Evolutionary conservation across 768 basidiomycete genomes (phyloP), one percentile per base, ranked within the genome.

Genomic region (Serendipita indica): DNA sequence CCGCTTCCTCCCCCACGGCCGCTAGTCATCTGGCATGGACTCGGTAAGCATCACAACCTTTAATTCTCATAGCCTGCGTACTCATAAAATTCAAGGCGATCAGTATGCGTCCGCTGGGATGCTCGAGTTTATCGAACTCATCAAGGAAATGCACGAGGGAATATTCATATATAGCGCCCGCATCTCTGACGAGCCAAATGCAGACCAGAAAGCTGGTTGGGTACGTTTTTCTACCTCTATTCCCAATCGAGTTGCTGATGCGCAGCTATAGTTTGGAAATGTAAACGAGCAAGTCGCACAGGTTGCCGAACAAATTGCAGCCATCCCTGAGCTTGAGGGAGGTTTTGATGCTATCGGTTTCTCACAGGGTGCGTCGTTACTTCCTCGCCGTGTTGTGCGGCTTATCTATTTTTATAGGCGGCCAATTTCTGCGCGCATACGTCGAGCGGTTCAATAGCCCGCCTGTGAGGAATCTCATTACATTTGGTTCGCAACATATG

Each of bases 321-420:
- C 69, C 1, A 76, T 91, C 33, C 74, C 79, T 0, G 81, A 89
- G 64, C 76, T 92, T 14, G 61, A 72, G 49, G 65, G 65, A 28
- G 89, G 89, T 2, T 92, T 91, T 63, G 88, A 90, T 66, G 89
- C 85, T 14, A 81, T 92, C 57, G 89, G 89, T 0, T 83, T 92
- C 69, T 91, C 89, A 0, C 89, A 92, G 77, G 89, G 84, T 69
- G 57, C n/a, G 67, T 57, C n/a, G 16, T 39, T 58, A 22, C 22
- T 34, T 61, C 35, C 54, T 18, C 46, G 4, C 20, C 33, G 30
- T 28, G 37, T 45, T 16, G 20, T 16, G 27, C 28, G 25, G 10
- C 32, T 1, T 34, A 27, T n/a, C 2, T 18, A 30, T 13, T 60
- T 58, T 57, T 20, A 22, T 61, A 83, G 84, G 83, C 18, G 89